Evolutionary conservation across 108 stramenopile species (phyloP).

Genomic region (Poteriospumella lacustris): DNA sequence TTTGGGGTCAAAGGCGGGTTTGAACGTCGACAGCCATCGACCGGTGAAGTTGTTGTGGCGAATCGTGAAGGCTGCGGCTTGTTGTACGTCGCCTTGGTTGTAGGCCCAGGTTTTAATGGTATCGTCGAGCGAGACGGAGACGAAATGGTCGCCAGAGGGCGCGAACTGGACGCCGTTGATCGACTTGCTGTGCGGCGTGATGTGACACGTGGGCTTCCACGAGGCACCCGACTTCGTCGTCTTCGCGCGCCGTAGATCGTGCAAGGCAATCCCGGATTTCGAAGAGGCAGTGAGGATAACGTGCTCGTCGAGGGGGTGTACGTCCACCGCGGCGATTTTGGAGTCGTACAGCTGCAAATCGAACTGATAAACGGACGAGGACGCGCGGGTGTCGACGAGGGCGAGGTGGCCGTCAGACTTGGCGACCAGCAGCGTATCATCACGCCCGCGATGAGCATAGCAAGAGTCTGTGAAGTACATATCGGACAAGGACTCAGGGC

Average conservation of each 20-base stretch:
- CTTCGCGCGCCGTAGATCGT: conserved; percentile 1
- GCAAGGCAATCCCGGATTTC: neutral
- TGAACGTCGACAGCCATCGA: conserved; percentile 31
- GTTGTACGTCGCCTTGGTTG: neutral
- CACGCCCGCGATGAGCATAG: too few relatives aligned
- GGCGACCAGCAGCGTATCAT: neutral
- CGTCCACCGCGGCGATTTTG: conserved; percentile 1
- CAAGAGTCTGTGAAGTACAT: conserved; percentile 21
- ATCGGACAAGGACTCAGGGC: conserved; percentile 4
- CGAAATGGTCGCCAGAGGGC: conserved; percentile 23
- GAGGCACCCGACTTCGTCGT: too few relatives aligned
- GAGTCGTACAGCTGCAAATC: neutral
- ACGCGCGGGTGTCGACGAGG: conserved; percentile 13
- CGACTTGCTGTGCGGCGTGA: conserved; percentile 20
- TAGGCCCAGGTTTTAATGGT: conserved; percentile 5
- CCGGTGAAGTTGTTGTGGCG: conserved; percentile 34
- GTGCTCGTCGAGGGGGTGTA: conserved; percentile 27
- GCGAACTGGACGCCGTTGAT: conserved; percentile 22
- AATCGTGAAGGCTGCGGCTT: neutral
- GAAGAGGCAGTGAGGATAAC: neutral
- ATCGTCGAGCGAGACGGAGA: conserved; percentile 27
- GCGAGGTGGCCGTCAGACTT: conserved; percentile 17
- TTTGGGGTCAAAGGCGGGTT: conserved; percentile 31
- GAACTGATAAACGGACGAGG: neutral
- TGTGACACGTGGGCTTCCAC: neutral